Base-by-base conservation (phyloP, 2,329 filamentous ascomycete species). In the Fusarium camptoceras region DNA sequence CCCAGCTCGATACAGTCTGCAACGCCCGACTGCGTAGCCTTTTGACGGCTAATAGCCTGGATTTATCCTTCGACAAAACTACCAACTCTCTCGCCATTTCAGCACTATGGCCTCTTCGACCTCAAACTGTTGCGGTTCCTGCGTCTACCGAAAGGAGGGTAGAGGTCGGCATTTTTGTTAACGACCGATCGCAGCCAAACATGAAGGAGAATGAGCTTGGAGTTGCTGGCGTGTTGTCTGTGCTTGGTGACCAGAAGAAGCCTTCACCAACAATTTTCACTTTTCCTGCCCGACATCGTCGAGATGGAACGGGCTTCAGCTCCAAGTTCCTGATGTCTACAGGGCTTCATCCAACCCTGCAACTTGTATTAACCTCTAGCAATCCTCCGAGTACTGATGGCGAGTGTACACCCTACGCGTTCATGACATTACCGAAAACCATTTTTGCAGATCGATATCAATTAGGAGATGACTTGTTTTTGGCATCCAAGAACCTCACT, bases 391-490 rank as follows among this genome's bases (percentile, higher is more conserved):
- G 84, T 73, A 77, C 85, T 53, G 85, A 86, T 44, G 81, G 84
- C n/a, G 81, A 83, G 30, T 98, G 95, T 79, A 86, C 87, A 18
- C 83, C 94, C 2, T 90, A 97, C 80, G 87, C 92, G 14, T 93
- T 97, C 79, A 82, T 97, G 27, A 97, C 93, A 1, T 87, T 98
- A 5, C 94, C 95, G 2, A 92, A 91, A 27, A 82, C 86, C 50
- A 85, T 98, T 66, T 98, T 98, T 80, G 88, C 92, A 41, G 95
- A 98, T 82, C 90, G 91, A 76, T 97, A 97, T 81, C 94, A 97
- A 79, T 87, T 98, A 64, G 85, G 83, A 25, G 92, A 94, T 77
- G 80, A 87, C 1, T 85, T 97, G 8, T 96, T 97, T 81, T 86
- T 97, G 30, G 80, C 88, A 6, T 94, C 93, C 1, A 94, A 97